A percentile compares a stretch with the other conserved stretches of the same genome.
Evolutionary conservation across 169 alveolate genomes (phyloP).

Genomic region (Eimeria sp.): DNA sequence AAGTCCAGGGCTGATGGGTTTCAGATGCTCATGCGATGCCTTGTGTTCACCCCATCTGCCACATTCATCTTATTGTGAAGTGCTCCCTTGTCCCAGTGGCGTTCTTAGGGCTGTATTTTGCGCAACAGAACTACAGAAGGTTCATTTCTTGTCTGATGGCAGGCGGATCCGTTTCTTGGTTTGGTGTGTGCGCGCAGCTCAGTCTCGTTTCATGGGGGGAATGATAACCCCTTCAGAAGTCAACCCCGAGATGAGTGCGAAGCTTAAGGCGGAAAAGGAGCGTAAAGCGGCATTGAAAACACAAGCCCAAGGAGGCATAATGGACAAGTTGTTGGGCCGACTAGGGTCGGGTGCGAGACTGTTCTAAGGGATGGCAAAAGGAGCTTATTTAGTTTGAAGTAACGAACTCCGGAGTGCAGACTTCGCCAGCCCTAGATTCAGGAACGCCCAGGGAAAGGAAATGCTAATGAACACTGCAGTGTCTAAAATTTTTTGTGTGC

Average conservation of each 20-base stretch:
- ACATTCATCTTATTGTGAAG: background rate
- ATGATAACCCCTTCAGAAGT: conserved; percentile 54
- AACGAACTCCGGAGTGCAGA: background rate
- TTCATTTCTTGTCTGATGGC: background rate
- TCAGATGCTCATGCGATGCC: background rate
- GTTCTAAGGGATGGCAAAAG: background rate
- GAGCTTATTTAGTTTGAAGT: conserved; percentile 24
- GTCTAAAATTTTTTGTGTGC: conserved; percentile 24
- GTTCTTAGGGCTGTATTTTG: background rate
- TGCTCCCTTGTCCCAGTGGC: background rate
- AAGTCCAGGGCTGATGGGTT: background rate
- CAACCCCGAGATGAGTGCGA: conserved; percentile 61
- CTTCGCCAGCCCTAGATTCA: background rate
- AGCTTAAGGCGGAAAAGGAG: conserved; percentile 59
- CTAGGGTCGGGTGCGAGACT: conserved; percentile 70
- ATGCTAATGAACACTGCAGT: background rate
- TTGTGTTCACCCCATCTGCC: background rate
- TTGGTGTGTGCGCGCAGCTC: conserved; percentile 32
- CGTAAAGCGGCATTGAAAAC: conserved; percentile 65
- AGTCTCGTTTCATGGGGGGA: conserved; percentile 69
- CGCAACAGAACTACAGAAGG: background rate
- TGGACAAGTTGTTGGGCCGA: conserved; percentile 65
- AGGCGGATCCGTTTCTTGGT: background rate
- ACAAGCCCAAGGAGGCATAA: conserved; percentile 60
- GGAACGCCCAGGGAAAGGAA: background rate